Evolutionary conservation across 2,329 filamentous ascomycete species (phyloP), one percentile per base, ranked within the genome.

Genomic region (Verticillium albo-atrum): DNA sequence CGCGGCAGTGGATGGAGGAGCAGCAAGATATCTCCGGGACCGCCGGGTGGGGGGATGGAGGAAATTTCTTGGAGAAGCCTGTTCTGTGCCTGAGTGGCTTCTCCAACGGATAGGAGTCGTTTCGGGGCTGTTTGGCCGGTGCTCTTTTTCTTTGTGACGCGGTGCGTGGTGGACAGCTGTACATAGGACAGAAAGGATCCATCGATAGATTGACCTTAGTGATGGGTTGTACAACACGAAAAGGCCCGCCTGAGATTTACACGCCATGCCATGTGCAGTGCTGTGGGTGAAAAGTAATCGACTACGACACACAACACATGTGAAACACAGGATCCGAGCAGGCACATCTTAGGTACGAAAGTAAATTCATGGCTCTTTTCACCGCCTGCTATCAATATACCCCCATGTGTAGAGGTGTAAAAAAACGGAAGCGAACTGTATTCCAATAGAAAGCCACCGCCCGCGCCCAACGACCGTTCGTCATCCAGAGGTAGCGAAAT

Each of bases 201-300:
- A 60, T 58, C 58, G 55, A 50, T 47, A 62, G 55, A 62, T 27
- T 58, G 60, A 54, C 55, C 37, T 47, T 57, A 34, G 42, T 23
- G 60, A 56, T 58, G 61, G 57, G 56, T 62, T 62, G 59, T 62
- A 62, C 59, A 62, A 59, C 61, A 61, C 50, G 55, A 61, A 47
- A 47, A 47, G 42, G 42, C 42, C 42, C 42, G 42, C 42, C 42
- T 47, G 42, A 47, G 42, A 23, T 47, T 47, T 6, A 47, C 42
- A 14, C 6, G 34, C 15, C 34, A 15, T 37, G 15, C 6, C 12
- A n/a, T 37, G 12, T 15, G 34, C 30, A 32, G n/a, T n/a, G n/a
- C n/a, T n/a, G n/a, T n/a, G n/a, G n/a, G n/a, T n/a, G n/a, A n/a
- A n/a, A n/a, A n/a, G n/a, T n/a, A n/a, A n/a, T n/a, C n/a, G n/a